These are phyloP conservation scores for Aegilops tauschii DNA, from an alignment of 176 grass and related monocot species.

Conservation along the genomic window DNA sequence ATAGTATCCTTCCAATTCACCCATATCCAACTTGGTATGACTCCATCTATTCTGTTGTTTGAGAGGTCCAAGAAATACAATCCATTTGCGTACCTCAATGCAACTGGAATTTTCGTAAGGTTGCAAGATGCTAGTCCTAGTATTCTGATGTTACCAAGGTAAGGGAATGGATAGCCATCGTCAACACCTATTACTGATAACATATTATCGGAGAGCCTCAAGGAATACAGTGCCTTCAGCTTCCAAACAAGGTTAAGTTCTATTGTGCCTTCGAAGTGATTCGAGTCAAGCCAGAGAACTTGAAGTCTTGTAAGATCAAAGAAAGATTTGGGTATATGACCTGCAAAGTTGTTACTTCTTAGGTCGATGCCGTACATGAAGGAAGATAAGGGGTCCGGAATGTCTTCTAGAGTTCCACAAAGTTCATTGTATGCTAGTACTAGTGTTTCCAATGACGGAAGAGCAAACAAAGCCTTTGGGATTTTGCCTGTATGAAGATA, in stretches of 20 bases:
- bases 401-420: too few species aligned
- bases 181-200: background rate
- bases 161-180: background rate
- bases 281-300: rapidly evolving
- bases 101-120: background rate
- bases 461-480: too few species aligned
- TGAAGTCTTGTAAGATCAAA: background rate
- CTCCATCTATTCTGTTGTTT: conserved; percentile 3
- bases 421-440: too few species aligned
- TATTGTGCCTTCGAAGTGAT: conserved; percentile 22
- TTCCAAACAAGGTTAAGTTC: conserved; percentile 2
- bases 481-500: too few species aligned
- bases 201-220: background rate
- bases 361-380: background rate
- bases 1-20: background rate
- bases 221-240: rapidly evolving
- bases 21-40: conserved; percentile 34
- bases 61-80: background rate
- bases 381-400: too few species aligned
- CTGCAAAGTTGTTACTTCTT: background rate
- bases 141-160: rapidly evolving
- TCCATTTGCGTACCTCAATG: background rate
- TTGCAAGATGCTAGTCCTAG: background rate
- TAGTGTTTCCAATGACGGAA: too few species aligned
- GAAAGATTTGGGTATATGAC: conserved; percentile 26